phyloP scores from a whole-genome alignment of 345 rosid species.

The Capsella bursapastoris region DNA sequence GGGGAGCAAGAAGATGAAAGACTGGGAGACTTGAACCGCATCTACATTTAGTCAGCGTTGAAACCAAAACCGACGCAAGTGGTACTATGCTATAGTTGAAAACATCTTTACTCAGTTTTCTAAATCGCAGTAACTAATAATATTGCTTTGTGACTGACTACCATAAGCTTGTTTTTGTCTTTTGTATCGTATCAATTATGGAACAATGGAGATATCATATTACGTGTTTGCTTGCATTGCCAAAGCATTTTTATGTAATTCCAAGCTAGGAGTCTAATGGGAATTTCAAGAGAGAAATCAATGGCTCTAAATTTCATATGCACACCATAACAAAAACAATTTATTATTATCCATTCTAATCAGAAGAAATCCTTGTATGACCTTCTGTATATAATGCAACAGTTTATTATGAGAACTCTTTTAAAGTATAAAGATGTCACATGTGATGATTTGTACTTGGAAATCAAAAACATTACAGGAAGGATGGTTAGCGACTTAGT shows the following conservation, averaged over 20 bases:
- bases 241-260: background rate
- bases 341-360: too few relatives aligned
- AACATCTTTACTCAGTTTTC: background rate
- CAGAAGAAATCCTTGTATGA: too few relatives aligned
- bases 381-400: too few relatives aligned
- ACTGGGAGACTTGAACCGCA: constrained; percentile 53
- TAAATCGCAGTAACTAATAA: background rate
- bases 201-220: background rate
- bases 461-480: background rate
- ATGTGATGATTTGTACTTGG: background rate
- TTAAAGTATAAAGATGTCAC: background rate
- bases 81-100: background rate
- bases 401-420: background rate
- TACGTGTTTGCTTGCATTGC: background rate
- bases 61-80: constrained; percentile 6
- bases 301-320: background rate
- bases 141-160: constrained; percentile 18
- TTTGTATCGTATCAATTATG: background rate
- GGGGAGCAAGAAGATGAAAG: constrained; percentile 85
- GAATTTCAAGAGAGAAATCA: background rate
- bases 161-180: constrained; percentile 13
- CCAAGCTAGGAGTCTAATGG: background rate
- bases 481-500: background rate
- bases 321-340: background rate
- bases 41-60: constrained; percentile 5